Evolutionary conservation across 495 filamentous ascomycete genomes (phyloP), one percentile per base, ranked within the genome.

Genomic region (Daldinia caldariorum): DNA sequence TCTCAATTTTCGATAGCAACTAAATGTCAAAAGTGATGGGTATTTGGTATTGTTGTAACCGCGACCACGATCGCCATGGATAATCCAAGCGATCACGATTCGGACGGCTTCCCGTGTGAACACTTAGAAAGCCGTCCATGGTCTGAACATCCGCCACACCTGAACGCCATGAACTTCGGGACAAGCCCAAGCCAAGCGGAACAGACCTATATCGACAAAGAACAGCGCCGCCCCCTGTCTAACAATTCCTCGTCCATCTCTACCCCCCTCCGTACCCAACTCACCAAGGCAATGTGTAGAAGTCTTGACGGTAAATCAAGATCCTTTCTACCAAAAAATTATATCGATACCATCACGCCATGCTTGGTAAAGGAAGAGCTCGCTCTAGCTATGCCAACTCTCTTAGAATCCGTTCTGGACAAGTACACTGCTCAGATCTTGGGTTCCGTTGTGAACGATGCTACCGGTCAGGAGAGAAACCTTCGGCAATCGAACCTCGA

Each of bases 301-400:
- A 54, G 43, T 26, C 43, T 38, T 14, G 54, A 53, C 50, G 43
- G 49, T 12, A 34, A 66, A 49, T 39, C 61, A 12, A 66, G 34
- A 49, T 58, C 31, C 7, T 70, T 70, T 45, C 56, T 66, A 45
- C 61, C 61, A 34, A 14, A 16, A 55, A n/a, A 66, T 34, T 26
- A 66, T 20, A 35, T 66, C 13, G 20, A 70, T 20, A 39, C 56
- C 10, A 56, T 70, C 39, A 53, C 67, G 13, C 57, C 61, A 43
- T 7, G n/a, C 16, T 37, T 51, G 7, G 57, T 66, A 0, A 70
- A 66, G 22, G 56, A 61, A 50, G 67, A 70, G 37, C 50, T 70
- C 16, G 53, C n/a, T 31, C 50, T 38, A 58, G 38, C 49, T 38
- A 50, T 70, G 31, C 50, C 67, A n/a, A 57, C 35, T n/a, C 55